These are phyloP conservation scores for Verbena officinalis DNA, from an alignment of 257 asterid species.

Conservation along the genomic window DNA sequence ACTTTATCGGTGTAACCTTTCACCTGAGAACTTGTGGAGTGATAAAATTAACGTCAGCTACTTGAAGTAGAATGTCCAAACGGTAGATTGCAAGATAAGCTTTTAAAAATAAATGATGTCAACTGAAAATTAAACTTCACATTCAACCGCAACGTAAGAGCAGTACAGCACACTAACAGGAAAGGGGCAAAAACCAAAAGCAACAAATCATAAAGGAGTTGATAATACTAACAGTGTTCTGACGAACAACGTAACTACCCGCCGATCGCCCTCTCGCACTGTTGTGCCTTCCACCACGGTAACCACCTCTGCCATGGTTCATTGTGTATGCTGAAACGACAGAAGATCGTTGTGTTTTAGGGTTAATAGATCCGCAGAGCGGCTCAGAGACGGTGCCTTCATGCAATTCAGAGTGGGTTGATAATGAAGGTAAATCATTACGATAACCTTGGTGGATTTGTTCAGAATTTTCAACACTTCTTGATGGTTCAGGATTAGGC, in stretches of 20 bases:
- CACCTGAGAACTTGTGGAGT: background rate
- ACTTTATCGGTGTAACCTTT: background rate
- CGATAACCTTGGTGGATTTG: too few species aligned
- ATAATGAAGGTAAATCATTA: conserved; percentile 5
- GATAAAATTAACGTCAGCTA: background rate
- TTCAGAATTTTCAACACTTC: conserved; percentile 20
- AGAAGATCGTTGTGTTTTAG: background rate
- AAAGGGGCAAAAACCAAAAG: background rate
- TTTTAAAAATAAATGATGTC: background rate
- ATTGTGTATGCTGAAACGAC: conserved; percentile 16
- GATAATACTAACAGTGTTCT: conserved; percentile 29
- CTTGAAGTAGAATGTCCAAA: background rate
- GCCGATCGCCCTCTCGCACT: conserved; percentile 27
- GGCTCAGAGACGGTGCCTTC: background rate
- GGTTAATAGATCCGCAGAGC: conserved; percentile 6
- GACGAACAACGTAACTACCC: conserved; percentile 11
- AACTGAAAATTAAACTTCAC: background rate
- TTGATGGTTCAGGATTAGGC: conserved; percentile 24
- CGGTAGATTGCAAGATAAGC: background rate
- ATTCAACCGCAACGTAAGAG: background rate
- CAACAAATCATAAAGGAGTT: background rate
- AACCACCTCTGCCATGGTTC: conserved; percentile 31
- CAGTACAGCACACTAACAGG: background rate
- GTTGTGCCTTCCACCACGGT: conserved; percentile 25
- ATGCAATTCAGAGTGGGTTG: conserved; percentile 21